A percentile compares a stretch with the other conserved stretches of the same genome.
phyloP scores from a whole-genome alignment of 1,284 basidiomycete species.

The Naganishia albida region DNA sequence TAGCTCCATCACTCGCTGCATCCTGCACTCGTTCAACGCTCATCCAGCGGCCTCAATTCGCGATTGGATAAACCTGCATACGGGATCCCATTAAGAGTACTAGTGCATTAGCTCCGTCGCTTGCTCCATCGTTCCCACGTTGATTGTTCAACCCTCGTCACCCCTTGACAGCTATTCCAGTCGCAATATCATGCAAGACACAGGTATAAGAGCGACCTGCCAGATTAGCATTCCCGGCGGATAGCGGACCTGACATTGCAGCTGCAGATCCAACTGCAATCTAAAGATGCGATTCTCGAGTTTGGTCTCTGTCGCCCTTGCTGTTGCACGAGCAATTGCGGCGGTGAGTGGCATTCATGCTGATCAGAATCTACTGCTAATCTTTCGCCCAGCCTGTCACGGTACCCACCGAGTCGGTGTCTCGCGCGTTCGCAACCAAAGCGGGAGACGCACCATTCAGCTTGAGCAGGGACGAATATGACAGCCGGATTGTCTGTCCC shows the following conservation, averaged over 20 bases:
- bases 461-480: conserved; percentile 30
- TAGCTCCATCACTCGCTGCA: too few relatives aligned
- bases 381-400: background rate
- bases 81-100: too few relatives aligned
- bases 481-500: conserved; percentile 38
- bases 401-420: background rate
- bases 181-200: too few relatives aligned
- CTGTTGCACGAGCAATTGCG: background rate
- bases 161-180: too few relatives aligned
- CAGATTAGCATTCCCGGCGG: background rate
- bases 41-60: too few relatives aligned
- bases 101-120: too few relatives aligned
- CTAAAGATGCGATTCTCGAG: background rate
- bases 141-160: too few relatives aligned
- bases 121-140: too few relatives aligned
- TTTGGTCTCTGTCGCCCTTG: background rate
- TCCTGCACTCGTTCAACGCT: too few relatives aligned
- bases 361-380: background rate
- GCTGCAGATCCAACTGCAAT: background rate
- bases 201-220: too few relatives aligned
- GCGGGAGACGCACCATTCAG: conserved; percentile 35
- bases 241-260: background rate
- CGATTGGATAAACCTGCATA: too few relatives aligned
- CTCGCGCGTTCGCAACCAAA: conserved; percentile 22
- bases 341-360: background rate